phyloP scores from a whole-genome alignment of 2,329 filamentous ascomycete species.

The Verticillium klebahnii region DNA sequence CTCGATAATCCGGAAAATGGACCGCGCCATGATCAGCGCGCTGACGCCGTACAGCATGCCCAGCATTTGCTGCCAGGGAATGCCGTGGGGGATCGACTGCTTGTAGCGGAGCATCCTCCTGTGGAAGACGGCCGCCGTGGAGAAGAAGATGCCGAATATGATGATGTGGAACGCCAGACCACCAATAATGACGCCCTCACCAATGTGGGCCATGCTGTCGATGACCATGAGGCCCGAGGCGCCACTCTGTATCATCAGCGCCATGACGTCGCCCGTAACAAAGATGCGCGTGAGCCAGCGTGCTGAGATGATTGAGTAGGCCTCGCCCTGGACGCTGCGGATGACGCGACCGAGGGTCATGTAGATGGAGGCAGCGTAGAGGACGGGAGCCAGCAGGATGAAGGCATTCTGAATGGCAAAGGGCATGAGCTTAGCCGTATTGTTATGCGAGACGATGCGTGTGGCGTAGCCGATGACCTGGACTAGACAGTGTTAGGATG shows the following conservation, averaged over 20 bases:
- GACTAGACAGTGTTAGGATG: conserved; percentile 22
- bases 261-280: conserved; percentile 43
- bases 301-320: conserved; percentile 25
- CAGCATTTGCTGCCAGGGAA: conserved; percentile 1
- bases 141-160: conserved; percentile 49
- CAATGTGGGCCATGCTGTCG: conserved; percentile 19
- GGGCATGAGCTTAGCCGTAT: conserved; percentile 17
- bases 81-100: background rate
- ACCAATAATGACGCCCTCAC: conserved; percentile 43
- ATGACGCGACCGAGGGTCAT: conserved; percentile 44
- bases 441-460: conserved; percentile 16
- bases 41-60: conserved; percentile 7
- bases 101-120: background rate
- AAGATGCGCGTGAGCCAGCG: conserved; percentile 49
- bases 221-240: conserved; percentile 22
- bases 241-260: conserved; percentile 24
- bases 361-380: conserved; percentile 47
- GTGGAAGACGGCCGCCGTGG: conserved; percentile 40
- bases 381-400: conserved; percentile 31
- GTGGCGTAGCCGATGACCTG: conserved; percentile 28
- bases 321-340: conserved; percentile 28
- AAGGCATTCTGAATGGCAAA: conserved; percentile 26
- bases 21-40: conserved; percentile 30
- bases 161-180: conserved; percentile 53
- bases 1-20: conserved; percentile 43